Evolutionary conservation across 768 basidiomycete genomes (phyloP), one percentile per base, ranked within the genome.

Genomic region (Rhizopogon salebrosus): DNA sequence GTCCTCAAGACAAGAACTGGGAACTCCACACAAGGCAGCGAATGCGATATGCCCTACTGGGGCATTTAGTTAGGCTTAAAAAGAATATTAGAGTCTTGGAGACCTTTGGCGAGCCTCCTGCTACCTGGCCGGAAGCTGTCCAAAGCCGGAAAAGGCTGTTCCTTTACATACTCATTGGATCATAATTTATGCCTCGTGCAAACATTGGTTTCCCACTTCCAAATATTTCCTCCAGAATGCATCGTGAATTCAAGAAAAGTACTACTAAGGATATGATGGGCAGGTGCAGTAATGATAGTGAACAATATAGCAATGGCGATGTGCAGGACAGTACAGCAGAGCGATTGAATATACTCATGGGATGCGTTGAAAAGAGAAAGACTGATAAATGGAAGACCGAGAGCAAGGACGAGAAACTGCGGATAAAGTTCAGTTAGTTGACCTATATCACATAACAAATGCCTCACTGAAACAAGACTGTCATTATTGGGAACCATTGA

Each of bases 321-420:
- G 54, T 54, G 56, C 52, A 55, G 58, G 58, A 23, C 31, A 31
- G 42, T 62, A 63, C 58, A 66, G 58, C 52, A 56, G 36, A 56
- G 57, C 52, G 53, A 60, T 64, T 64, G 63, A 59, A 60, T 61
- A 61, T 60, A 61, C 60, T 64, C 57, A 63, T 63, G 64, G 56
- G 35, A 45, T 55, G 60, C 53, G 58, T n/a, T 53, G 58, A 58
- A 55, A 62, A 65, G 55, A 54, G 59, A 60, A 29, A 29, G 24
- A 18, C 14, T 48, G 51, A 60, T 58, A 62, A 22, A 24, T 50
- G 58, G 59, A 60, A 66, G 66, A 68, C 66, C 54, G 54, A 65
- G 57, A 66, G 61, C 52, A 56, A 66, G 52, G 53, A 55, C 48
- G 48, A 49, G 29, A 23, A 48, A 26, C 36, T 53, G 48, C 41